Evolutionary conservation across 2,329 filamentous ascomycete species (phyloP), one percentile per base, ranked within the genome.

Genomic region (Xylariaceae sp.): DNA sequence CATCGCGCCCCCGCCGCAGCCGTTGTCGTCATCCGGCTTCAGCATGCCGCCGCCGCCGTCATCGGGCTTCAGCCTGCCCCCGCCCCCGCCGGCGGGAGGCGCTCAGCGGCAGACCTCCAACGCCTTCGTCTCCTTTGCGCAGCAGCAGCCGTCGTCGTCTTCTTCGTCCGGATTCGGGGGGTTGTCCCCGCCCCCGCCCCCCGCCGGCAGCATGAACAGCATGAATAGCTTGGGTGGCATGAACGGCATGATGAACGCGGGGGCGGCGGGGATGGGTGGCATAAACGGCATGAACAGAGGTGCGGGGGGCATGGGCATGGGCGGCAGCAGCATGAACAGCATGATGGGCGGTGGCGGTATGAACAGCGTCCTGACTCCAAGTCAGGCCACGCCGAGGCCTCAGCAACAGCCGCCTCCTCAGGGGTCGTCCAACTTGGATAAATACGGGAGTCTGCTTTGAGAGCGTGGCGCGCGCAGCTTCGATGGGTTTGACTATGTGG

Each of bases 381-480:
- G 30, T 45, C 43, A 47, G 13, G 38, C 38, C 37, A 37, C 40
- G 35, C 32, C 46, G 2, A 38, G 52, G 35, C 45, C 49, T 24
- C 55, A 53, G 36, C 50, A 49, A 22, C 50, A 45, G 13, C 38
- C 35, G 29, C 58, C 58, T 37, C 56, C 12, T 7, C 7, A 6
- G n/a, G 14, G 14, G 8, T 11, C 10, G 47, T 65, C 68, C 3
- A 75, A 76, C 0, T 57, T 81, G 55, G 75, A 80, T 52, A 77
- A 76, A 26, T 29, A 29, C 18, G 14, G 18, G 11, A 29, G 28
- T 13, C 13, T 29, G 16, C 9, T 28, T 28, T 28, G 25, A 28
- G 14, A 13, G 25, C 10, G 10, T 7, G 25, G 21, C 21, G 8
- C n/a, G 21, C n/a, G n/a, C 21, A 23, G 8, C 8, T 23, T 8